A percentile compares a stretch with the other conserved stretches of the same genome.
These are phyloP conservation scores for Sutorius eximius DNA, from an alignment of 1,284 basidiomycete genomes.

Conservation along the genomic window DNA sequence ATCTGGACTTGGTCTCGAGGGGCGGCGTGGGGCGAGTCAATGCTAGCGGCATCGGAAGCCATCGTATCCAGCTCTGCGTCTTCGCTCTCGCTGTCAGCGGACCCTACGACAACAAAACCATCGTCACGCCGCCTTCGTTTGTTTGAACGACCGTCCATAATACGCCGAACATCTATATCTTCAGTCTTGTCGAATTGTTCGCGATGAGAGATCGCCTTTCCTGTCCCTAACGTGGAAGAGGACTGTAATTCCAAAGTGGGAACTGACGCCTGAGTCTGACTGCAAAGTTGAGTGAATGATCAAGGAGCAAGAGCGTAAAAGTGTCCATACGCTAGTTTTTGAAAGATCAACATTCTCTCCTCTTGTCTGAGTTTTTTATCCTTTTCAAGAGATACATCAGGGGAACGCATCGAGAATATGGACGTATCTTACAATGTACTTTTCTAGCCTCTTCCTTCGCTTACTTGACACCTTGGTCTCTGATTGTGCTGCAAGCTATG, in stretches of 20 bases:
- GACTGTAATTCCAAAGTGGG: constrained; percentile 64
- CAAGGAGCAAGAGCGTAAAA: not conserved
- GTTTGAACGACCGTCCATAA: constrained; percentile 47
- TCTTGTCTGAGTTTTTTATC: constrained; percentile 88
- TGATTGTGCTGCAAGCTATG: constrained; percentile 55
- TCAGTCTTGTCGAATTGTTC: constrained; percentile 60
- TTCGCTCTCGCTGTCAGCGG: constrained; percentile 38
- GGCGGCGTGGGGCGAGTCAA: not conserved
- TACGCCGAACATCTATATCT: constrained; percentile 56
- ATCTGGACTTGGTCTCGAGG: constrained; percentile 7
- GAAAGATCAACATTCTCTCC: constrained; percentile 67
- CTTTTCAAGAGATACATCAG: constrained; percentile 44
- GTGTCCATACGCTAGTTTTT: constrained; percentile 69
- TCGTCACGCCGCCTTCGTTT: constrained; percentile 47
- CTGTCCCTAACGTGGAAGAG: constrained; percentile 78
- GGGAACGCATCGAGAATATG: not conserved
- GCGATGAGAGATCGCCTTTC: constrained; percentile 57
- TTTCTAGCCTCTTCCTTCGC: constrained; percentile 80
- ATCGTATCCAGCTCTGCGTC: constrained; percentile 29
- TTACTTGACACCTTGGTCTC: constrained; percentile 74
- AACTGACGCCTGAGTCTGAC: constrained; percentile 71
- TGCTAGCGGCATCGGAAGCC: constrained; percentile 3
- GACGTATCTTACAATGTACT: constrained; percentile 68
- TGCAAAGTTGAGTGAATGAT: constrained; percentile 37
- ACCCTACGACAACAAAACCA: constrained; percentile 33